Percentiles rank a stretch among this genome's conserved stretches.
phyloP scores from a whole-genome alignment of 257 asterid genomes.

The Anisodus acutangulus region DNA sequence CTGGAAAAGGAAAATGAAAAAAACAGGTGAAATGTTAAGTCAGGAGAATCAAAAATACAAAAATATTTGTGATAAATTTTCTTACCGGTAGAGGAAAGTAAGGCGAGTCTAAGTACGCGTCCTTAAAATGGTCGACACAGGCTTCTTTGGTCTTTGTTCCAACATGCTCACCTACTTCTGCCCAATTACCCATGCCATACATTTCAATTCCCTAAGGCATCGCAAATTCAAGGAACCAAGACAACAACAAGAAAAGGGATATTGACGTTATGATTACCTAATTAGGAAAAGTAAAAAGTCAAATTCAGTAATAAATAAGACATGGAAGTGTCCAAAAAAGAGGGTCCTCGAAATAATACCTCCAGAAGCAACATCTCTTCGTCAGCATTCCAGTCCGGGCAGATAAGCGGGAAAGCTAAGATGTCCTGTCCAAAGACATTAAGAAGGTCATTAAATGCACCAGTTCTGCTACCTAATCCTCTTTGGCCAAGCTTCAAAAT shows the following conservation, averaged over 20 bases:
- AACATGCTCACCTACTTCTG: conserved; percentile 89
- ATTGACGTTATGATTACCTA: neutral
- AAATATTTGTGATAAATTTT: conserved; percentile 29
- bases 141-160: conserved; percentile 80
- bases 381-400: conserved; percentile 92
- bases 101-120: conserved; percentile 77
- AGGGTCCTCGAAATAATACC: conserved; percentile 46
- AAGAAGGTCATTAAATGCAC: conserved; percentile 30
- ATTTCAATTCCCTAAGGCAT: conserved; percentile 71
- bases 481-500: too few relatives aligned
- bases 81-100: conserved; percentile 86
- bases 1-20: conserved; percentile 41
- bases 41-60: neutral
- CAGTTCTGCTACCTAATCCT: neutral
- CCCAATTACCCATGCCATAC: conserved; percentile 96
- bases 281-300: neutral
- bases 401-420: conserved; percentile 73
- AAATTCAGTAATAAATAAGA: conserved; percentile 8
- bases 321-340: conserved; percentile 8
- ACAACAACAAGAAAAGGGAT: conserved; percentile 16
- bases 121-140: conserved; percentile 75
- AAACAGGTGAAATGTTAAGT: neutral
- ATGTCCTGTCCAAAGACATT: conserved; percentile 58
- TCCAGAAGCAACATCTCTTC: conserved; percentile 90
- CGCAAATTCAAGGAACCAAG: conserved; percentile 34